Base-by-base conservation (phyloP, 2,329 filamentous ascomycete species). In the Cladosporium sp. region DNA sequence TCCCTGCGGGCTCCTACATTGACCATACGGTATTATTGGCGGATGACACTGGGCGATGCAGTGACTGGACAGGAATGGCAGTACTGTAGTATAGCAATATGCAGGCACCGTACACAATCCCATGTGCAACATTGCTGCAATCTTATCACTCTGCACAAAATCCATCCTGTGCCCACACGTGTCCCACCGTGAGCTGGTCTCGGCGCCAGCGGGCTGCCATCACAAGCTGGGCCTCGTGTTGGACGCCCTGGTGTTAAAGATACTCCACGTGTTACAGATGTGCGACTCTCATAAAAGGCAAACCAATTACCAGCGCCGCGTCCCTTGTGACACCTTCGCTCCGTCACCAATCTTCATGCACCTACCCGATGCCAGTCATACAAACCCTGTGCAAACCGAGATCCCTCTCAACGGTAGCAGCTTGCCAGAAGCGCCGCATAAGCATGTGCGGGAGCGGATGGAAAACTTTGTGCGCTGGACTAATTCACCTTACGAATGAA, bases 161-260 rank as follows among this genome's bases (percentile, higher is more conserved):
- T 60, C 26, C 57, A 32, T 60, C 26, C 57, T 51, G 43, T 49
- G 58, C 43, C 26, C 32, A 30, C 58, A 60, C 58, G 39, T 49
- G 58, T 48, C 32, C 34, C 16, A 58, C 36, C 30, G 14, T 25
- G 32, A 58, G 32, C 32, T 43, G 21, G 21, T 58, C 51, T 30
- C 51, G 30, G n/a, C 11, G 51, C 51, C 26, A 28, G 25, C 51
- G 18, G 51, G 32, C 11, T 11, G 25, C 18, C 51, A 21, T 54
- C 51, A 54, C 51, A 30, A 54, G 16, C 18, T 21, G 51, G 4
- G 7, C n/a, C 18, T 54, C 51, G 26, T 28, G 30, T 30, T 21
- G 51, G 30, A n/a, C 25, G 26, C 18, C 34, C 34, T 39, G 34
- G 5, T 30, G 14, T 28, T 32, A 32, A n/a, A 18, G 26, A 30